A percentile compares a stretch with the other conserved stretches of the same genome.
phyloP scores from a whole-genome alignment of 2,329 filamentous ascomycete species.

The Pochonia chlamydosporia region DNA sequence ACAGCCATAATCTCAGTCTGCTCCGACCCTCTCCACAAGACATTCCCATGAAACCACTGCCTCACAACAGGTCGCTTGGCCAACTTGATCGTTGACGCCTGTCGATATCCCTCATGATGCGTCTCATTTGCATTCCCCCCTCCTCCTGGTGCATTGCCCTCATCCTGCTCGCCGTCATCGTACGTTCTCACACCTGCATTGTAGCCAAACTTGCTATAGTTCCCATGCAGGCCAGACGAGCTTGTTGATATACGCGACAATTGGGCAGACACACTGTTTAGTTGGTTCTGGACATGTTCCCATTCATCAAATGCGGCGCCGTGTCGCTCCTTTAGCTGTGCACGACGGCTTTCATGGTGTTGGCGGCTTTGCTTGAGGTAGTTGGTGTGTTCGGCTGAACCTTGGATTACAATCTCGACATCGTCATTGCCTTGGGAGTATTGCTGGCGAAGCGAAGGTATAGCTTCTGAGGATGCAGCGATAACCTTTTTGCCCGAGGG shows the following conservation, averaged over 20 bases:
- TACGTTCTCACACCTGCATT: slow-evolving; percentile 49
- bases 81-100: slow-evolving; percentile 43
- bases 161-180: slow-evolving; percentile 15
- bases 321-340: slow-evolving; percentile 41
- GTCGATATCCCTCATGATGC: slow-evolving; percentile 19
- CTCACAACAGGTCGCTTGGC: slow-evolving; percentile 55
- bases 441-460: slow-evolving; percentile 37
- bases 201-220: slow-evolving; percentile 60
- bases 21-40: slow-evolving; percentile 55
- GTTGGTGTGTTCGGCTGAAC: slow-evolving; percentile 39
- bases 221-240: slow-evolving; percentile 50
- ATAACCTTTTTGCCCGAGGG: slow-evolving; percentile 52
- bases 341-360: slow-evolving; percentile 45
- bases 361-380: slow-evolving; percentile 44
- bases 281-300: slow-evolving; percentile 46
- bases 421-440: slow-evolving; percentile 30
- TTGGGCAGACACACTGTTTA: slow-evolving; percentile 46
- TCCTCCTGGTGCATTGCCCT: not conserved
- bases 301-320: slow-evolving; percentile 49
- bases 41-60: slow-evolving; percentile 61
- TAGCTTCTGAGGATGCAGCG: slow-evolving; percentile 51
- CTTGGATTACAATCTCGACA: slow-evolving; percentile 54
- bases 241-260: slow-evolving; percentile 49
- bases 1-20: slow-evolving; percentile 57
- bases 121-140: slow-evolving; percentile 9